These are phyloP conservation scores for Cryphonectria carpinicola DNA, from an alignment of 2,329 filamentous ascomycete species.

Conservation along the genomic window DNA sequence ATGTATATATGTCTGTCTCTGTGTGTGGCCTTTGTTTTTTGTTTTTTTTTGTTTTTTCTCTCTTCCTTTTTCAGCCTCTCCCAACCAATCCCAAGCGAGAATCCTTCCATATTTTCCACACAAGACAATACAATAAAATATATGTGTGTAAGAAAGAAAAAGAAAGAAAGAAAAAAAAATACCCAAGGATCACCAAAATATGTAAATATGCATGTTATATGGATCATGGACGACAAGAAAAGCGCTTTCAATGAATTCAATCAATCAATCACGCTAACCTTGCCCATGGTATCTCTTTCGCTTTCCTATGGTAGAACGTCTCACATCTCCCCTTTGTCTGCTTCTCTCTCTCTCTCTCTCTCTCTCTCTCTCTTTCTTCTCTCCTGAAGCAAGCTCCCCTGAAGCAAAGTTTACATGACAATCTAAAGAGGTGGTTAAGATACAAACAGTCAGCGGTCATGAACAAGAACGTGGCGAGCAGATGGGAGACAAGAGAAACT, in stretches of 20 bases:
- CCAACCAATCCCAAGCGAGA: too few species aligned
- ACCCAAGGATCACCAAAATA: neutral
- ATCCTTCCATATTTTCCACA: too few species aligned
- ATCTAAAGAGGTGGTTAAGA: neutral
- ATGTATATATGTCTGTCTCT: too few species aligned
- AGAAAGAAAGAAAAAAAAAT: too few species aligned
- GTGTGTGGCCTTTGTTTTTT: too few species aligned
- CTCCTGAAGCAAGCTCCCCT: neutral
- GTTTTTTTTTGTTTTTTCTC: too few species aligned
- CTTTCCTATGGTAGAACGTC: neutral
- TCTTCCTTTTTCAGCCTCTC: too few species aligned
- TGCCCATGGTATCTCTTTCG: conserved; percentile 4
- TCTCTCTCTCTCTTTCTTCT: neutral
- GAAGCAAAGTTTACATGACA: conserved; percentile 4
- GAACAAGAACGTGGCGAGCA: neutral
- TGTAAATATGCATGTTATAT: conserved; percentile 7
- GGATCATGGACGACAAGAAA: neutral
- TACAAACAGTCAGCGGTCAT: neutral
- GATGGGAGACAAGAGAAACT: neutral
- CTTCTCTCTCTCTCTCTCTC: neutral
- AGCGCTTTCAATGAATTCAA: neutral
- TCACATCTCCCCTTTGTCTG: neutral
- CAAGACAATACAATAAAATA: too few species aligned
- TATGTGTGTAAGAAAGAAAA: neutral
- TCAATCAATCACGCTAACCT: neutral